Conservation (phyloP, 164 flowering plant genomes). For the Taxillus chinensis region DNA sequence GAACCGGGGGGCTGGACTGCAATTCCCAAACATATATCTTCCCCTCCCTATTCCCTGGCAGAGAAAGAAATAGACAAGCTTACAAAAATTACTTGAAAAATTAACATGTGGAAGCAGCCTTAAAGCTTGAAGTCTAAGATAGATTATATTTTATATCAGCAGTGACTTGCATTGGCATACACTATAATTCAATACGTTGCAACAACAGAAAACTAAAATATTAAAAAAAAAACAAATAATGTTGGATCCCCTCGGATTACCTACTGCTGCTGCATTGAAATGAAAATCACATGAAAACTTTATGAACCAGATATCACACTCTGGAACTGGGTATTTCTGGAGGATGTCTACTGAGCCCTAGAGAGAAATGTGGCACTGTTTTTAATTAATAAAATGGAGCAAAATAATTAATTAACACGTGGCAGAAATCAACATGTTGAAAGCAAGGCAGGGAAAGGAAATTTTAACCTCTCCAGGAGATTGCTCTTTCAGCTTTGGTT, state of each 20-base stretch:
- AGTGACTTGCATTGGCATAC: not conserved
- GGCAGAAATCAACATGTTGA: not conserved
- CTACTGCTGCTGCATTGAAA: constrained; percentile 74
- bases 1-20: constrained; percentile 86
- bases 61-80: not conserved
- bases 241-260: constrained; percentile 20
- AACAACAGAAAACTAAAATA: no score
- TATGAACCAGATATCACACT: constrained; percentile 98
- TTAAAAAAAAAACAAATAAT: not conserved
- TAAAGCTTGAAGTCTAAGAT: not conserved
- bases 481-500: constrained; percentile 82
- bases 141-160: not conserved
- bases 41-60: constrained; percentile 91
- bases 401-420: not conserved
- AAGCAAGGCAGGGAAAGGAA: not conserved
- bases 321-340: constrained; percentile 94
- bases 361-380: constrained; percentile 3
- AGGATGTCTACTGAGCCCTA: constrained; percentile 85
- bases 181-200: not conserved
- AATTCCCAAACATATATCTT: constrained; percentile 94
- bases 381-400: not conserved
- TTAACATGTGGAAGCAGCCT: not conserved
- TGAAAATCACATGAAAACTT: constrained; percentile 95
- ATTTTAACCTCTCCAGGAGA: constrained; percentile 79
- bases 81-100: not conserved